A percentile compares a stretch with the other conserved stretches of the same genome.
These are phyloP conservation scores for Chenopodium berlandieri DNA, from an alignment of 148 eudicot genomes.

Conservation along the genomic window DNA sequence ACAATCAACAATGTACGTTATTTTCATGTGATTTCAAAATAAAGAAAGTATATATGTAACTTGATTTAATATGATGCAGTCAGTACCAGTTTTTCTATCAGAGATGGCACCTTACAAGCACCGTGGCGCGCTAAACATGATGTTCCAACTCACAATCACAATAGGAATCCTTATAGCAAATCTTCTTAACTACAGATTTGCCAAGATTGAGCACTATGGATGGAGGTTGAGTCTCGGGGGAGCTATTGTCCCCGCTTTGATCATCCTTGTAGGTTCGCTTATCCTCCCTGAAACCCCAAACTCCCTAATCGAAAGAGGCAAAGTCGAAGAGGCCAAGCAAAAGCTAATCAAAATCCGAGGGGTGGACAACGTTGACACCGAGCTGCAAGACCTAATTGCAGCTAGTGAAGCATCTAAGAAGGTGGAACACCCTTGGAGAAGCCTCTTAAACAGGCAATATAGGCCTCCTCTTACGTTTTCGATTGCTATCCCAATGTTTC, in stretches of 20 bases:
- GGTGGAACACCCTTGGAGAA: conserved; percentile 64
- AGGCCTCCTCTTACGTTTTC: conserved; percentile 73
- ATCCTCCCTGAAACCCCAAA: conserved; percentile 76
- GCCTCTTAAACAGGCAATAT: conserved; percentile 48
- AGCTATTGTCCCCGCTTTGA: conserved; percentile 64
- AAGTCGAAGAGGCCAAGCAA: conserved; percentile 37
- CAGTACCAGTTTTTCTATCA: conserved; percentile 69
- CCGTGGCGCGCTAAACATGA: conserved; percentile 66
- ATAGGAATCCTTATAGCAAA: conserved; percentile 65
- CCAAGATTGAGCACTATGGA: conserved; percentile 59
- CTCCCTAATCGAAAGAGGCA: conserved; percentile 65
- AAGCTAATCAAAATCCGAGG: conserved; percentile 53
- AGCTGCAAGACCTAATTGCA: conserved; percentile 53
- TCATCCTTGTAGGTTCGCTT: conserved; percentile 52
- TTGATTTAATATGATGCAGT: conserved; percentile 28
- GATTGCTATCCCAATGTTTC: conserved; percentile 64
- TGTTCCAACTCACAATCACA: conserved; percentile 69
- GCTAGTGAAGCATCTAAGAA: conserved; percentile 59
- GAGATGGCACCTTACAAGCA: conserved; percentile 79
- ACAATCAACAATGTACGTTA: too few species aligned
- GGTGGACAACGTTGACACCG: conserved; percentile 44
- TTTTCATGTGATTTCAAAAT: too few species aligned
- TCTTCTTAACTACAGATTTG: conserved; percentile 59
- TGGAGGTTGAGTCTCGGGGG: conserved; percentile 72
- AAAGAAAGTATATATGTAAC: not conserved